Evolutionary conservation across 176 grass and related monocot genomes (phyloP), one percentile per base, ranked within the genome.

Genomic region (Oryza coarctata): DNA sequence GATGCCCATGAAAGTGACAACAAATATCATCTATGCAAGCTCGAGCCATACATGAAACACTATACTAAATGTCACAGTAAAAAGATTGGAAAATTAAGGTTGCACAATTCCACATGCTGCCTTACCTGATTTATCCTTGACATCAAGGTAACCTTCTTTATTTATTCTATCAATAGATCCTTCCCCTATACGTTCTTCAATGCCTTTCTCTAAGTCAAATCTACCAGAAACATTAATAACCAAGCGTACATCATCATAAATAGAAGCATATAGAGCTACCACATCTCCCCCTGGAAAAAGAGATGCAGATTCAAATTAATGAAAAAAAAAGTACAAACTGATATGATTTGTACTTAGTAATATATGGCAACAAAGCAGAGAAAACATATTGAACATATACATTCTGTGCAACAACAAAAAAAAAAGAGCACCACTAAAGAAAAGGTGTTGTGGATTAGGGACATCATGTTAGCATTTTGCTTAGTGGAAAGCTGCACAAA

Each of bases 261-360:
- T 73, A 39, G 87, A 92, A 73, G 90, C 84, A 85, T 89, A 92
- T 58, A 92, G 57, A 66, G 89, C 75, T 65, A 92, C 90, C 13
- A 76, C 84, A 89, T 87, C 69, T 58, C 90, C 90, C 58, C 90
- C 90, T 92, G 64, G 3, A 69, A 65, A 31, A 74, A 65, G 34
- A 74, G 25, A 11, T 68, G 3, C 11, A 61, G 4, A 13, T 10
- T 38, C 29, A 55, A 57, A 2, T 57, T 10, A 23, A 31, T 35
- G 3, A 58, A 75, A 57, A 7, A 7, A 35, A 41, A 75, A 13
- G 3, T 35, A 14, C 17, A 75, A 57, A 58, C 1, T 18, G 18
- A 11, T 74, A 28, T 27, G 0, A 4, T 22, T 7, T 0, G 25
- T 25, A 44, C 44, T 3, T 8, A 82, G 32, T 60, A 73, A 68